Evolutionary conservation across 2,329 filamentous ascomycete genomes (phyloP).

Genomic region (Fusarium begoniae): DNA sequence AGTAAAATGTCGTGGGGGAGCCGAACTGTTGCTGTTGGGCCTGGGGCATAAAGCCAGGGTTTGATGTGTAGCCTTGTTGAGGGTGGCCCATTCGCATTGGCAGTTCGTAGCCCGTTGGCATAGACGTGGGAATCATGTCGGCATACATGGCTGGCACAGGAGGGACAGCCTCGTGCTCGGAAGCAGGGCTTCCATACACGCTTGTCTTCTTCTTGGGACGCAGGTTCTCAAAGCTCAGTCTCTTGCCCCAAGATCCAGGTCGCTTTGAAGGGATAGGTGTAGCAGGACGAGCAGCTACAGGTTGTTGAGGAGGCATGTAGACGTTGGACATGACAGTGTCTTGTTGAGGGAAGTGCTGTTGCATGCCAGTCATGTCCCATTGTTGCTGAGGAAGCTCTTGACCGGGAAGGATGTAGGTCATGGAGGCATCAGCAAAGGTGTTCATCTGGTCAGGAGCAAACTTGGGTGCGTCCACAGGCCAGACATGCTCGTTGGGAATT

Average conservation of each 20-base stretch:
- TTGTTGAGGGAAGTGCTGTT: slow-evolving; percentile 44
- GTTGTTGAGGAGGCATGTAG: slow-evolving; percentile 36
- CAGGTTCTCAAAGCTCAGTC: slow-evolving; percentile 50
- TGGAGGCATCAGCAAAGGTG: slow-evolving; percentile 44
- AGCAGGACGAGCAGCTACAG: slow-evolving; percentile 47
- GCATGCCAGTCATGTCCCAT: slow-evolving; percentile 40
- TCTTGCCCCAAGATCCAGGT: slow-evolving; percentile 51
- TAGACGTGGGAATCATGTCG: slow-evolving; percentile 42
- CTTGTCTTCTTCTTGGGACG: slow-evolving; percentile 49
- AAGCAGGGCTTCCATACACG: slow-evolving; percentile 44
- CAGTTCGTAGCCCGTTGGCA: slow-evolving; percentile 42
- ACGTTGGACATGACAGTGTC: slow-evolving; percentile 42
- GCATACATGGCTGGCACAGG: slow-evolving; percentile 44
- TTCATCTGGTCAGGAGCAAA: slow-evolving; percentile 52
- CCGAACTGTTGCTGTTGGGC: slow-evolving; percentile 41
- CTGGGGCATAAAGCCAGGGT: slow-evolving; percentile 40
- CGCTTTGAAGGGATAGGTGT: slow-evolving; percentile 52
- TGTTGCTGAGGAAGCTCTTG: slow-evolving; percentile 41
- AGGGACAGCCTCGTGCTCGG: slow-evolving; percentile 40
- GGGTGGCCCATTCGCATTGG: slow-evolving; percentile 43
- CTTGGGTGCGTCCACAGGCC: slow-evolving; percentile 52
- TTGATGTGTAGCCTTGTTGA: slow-evolving; percentile 36
- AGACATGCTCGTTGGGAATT: slow-evolving; percentile 51
- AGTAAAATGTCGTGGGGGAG: slow-evolving; percentile 43
- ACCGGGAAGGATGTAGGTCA: slow-evolving; percentile 46